Evolutionary conservation across 805 yeast genomes (phyloP), one percentile per base, ranked within the genome.

Genomic region (Monosporozyma siamensis): DNA sequence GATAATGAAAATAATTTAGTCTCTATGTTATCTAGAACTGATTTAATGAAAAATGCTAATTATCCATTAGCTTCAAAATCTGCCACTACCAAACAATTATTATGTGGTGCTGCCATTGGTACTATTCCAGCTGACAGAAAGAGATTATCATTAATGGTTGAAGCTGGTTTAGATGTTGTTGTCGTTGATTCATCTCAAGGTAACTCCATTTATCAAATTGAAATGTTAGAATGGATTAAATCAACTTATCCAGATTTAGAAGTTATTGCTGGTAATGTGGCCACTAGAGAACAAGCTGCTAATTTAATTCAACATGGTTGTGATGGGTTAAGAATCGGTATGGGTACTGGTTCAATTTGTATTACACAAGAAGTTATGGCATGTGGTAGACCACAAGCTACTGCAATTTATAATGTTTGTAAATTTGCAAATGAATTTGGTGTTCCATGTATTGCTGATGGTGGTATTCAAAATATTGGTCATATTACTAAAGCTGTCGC

Each of bases 301-400:
- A 74, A 78, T 61, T 76, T 92, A 61, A 90, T 88, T 58, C 82
- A 75, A 57, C 96, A 95, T 41, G 98, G 98, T 69, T 95, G 95
- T 42, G 98, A 92, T 66, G 97, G 89, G 65, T 75, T 92, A 59
- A 87, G 97, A 77, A 90, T 92, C 55, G 98, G 98, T 72, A 92
- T 92, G 98, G 98, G 98, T 64, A 86, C 97, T 26, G 98, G 98
- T 60, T 87, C 97, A 49, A 94, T 94, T 65, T 92, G 98, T 77
- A 92, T 92, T 65, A 92, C 98, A 42, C 98, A 92, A 73, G 98
- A 92, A 72, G 98, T 92, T 47, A 92, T 92, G 98, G 98, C 98
- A 41, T 95, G 96, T 71, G 98, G 98, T 71, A 88, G 98, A 77
- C 98, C 98, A 48, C 98, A 92, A 74, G 98, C 97, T 71, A 88